Evolutionary conservation across 2,329 filamentous ascomycete genomes (phyloP).

Genomic region (Clonostachys chloroleuca): DNA sequence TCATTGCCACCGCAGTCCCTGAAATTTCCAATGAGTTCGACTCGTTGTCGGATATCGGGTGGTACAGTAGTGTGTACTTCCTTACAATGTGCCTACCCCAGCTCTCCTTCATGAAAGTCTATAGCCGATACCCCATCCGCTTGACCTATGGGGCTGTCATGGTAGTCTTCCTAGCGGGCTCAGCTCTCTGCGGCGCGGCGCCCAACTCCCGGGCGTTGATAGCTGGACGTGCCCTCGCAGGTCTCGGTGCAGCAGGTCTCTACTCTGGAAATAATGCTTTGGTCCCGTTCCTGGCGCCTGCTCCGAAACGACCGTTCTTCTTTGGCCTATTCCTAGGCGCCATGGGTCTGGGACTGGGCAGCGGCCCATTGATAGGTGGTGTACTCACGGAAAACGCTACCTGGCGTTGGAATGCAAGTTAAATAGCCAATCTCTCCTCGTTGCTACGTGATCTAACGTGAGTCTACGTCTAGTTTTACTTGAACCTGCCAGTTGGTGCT

Average conservation of each 20-base stretch:
- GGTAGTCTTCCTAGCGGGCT: slow-evolving; percentile 49
- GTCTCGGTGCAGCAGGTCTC: slow-evolving; percentile 39
- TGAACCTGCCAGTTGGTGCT: slow-evolving; percentile 21
- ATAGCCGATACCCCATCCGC: slow-evolving; percentile 55
- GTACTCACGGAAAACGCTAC: slow-evolving; percentile 15
- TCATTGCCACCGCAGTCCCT: slow-evolving; percentile 57
- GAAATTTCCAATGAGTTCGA: slow-evolving; percentile 60
- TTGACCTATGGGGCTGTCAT: slow-evolving; percentile 44
- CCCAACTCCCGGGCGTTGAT: slow-evolving; percentile 42
- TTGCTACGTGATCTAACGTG: too few relatives aligned
- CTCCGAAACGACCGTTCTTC: slow-evolving; percentile 11
- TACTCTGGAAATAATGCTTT: slow-evolving; percentile 37
- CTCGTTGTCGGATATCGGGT: slow-evolving; percentile 67
- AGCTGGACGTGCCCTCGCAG: slow-evolving; percentile 44
- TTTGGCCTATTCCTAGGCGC: slow-evolving; percentile 15
- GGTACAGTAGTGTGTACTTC: slow-evolving; percentile 73
- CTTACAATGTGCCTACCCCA: slow-evolving; percentile 59
- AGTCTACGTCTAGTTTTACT: slow-evolving; percentile 14
- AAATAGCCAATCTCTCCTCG: too few relatives aligned
- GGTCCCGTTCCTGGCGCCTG: slow-evolving; percentile 26
- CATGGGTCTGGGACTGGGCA: slow-evolving; percentile 13
- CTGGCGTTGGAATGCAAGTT: slow-evolving; percentile 12
- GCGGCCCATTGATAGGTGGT: slow-evolving; percentile 16
- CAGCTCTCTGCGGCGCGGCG: slow-evolving; percentile 41
- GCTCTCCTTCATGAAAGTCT: slow-evolving; percentile 65